Conservation (phyloP, 2,329 filamentous ascomycete genomes). For the Aureobasidium sp. region DNA sequence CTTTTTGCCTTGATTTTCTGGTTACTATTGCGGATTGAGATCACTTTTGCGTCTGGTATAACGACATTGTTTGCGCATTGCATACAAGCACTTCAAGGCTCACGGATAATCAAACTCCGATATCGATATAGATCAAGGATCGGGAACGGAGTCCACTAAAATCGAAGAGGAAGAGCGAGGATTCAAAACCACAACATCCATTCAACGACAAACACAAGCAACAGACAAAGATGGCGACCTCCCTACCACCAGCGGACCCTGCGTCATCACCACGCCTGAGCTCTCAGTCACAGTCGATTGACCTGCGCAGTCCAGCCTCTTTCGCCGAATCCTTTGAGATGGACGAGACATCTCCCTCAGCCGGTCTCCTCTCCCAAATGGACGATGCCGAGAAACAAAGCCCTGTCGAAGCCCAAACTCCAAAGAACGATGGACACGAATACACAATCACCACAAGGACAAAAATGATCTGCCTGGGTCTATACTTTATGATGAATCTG, state of each 20-base stretch:
- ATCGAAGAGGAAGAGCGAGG: not conserved
- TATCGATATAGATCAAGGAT: not conserved
- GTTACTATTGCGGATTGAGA: not conserved
- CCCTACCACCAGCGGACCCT: not conserved
- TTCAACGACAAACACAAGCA: not conserved
- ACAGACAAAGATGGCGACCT: not conserved
- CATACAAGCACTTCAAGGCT: not conserved
- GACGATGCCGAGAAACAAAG: not conserved
- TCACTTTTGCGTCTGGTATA: not conserved
- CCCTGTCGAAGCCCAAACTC: not conserved
- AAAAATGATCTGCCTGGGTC: slow-evolving; percentile 11
- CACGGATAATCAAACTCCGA: not conserved
- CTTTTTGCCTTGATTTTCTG: not conserved
- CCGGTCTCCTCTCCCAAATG: slow-evolving; percentile 5
- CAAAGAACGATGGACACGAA: slow-evolving; percentile 4
- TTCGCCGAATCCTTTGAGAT: slow-evolving; percentile 7
- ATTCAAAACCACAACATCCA: no score
- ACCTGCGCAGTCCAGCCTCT: not conserved
- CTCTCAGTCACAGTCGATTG: not conserved
- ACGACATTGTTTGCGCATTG: not conserved
- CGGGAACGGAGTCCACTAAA: not conserved
- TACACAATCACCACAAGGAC: slow-evolving; percentile 13
- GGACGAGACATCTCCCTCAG: not conserved
- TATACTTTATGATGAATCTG: slow-evolving; percentile 47
- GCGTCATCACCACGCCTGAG: not conserved